Conservation (phyloP, 306 rosid genomes). For the Leucaena leucocephala region DNA sequence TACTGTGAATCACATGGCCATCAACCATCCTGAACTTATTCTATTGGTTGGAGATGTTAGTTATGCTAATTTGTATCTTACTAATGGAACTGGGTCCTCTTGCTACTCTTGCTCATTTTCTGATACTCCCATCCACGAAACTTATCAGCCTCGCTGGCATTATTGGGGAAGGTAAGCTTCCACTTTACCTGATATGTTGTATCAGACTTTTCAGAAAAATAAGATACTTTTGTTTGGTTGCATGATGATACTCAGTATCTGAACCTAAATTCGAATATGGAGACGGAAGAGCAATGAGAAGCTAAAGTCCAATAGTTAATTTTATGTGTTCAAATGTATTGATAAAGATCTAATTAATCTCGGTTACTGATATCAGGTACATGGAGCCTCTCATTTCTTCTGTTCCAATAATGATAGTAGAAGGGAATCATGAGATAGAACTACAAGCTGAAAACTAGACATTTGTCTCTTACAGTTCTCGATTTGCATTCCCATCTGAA, state of each 20-base stretch:
- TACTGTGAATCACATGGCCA: slow-evolving; percentile 65
- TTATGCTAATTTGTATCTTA: slow-evolving; percentile 75
- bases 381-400: slow-evolving; percentile 80
- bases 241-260: neutral
- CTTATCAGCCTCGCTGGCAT: slow-evolving; percentile 99
- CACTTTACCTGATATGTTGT: neutral
- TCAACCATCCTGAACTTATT: slow-evolving; percentile 80
- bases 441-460: slow-evolving; percentile 64
- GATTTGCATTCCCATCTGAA: slow-evolving; percentile 81
- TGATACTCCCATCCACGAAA: slow-evolving; percentile 76
- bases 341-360: neutral
- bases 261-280: neutral
- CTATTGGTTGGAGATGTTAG: slow-evolving; percentile 73
- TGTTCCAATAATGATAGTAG: slow-evolving; percentile 82
- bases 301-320: neutral
- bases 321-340: neutral
- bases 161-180: slow-evolving; percentile 84
- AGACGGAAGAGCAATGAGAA: neutral
- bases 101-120: slow-evolving; percentile 80
- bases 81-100: slow-evolving; percentile 77
- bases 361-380: slow-evolving; percentile 52
- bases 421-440: slow-evolving; percentile 95
- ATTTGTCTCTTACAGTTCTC: slow-evolving; percentile 78
- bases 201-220: neutral
- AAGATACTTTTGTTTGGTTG: neutral